Evolutionary conservation across 768 basidiomycete genomes (phyloP).

Genomic region (Russula griseocarnosa): DNA sequence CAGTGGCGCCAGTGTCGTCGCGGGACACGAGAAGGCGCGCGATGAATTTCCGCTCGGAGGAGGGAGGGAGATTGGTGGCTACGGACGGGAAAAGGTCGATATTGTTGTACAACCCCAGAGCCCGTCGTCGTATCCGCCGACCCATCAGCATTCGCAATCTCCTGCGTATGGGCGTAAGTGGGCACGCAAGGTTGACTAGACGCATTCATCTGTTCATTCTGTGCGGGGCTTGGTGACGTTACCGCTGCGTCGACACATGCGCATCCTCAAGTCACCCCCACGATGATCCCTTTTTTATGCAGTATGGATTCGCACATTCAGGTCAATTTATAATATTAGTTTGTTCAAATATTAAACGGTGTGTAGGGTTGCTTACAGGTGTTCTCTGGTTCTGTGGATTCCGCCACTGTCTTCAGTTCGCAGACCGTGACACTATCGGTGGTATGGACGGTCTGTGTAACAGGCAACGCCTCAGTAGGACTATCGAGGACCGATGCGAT

Average conservation of each 20-base stretch:
- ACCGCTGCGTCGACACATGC: neutral
- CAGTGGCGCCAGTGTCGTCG: conserved; percentile 26
- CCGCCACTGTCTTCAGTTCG: too few relatives aligned
- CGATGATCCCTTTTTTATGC: neutral
- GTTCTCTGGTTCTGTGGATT: too few relatives aligned
- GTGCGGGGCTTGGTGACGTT: neutral
- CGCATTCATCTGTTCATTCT: neutral
- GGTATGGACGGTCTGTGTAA: too few relatives aligned
- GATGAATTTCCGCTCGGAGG: conserved; percentile 29
- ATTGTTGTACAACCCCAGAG: conserved; percentile 44
- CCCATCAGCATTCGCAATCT: conserved; percentile 41
- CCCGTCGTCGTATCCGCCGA: conserved; percentile 38
- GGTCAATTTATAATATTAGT: neutral
- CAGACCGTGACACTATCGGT: too few relatives aligned
- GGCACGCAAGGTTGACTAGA: conserved; percentile 68
- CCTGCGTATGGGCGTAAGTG: conserved; percentile 52
- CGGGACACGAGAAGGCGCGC: conserved; percentile 26
- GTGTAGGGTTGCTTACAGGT: neutral
- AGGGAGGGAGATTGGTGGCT: conserved; percentile 9
- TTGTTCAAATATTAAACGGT: neutral
- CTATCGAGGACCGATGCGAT: too few relatives aligned
- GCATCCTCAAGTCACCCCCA: neutral
- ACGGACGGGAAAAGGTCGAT: conserved; percentile 37
- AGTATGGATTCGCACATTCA: neutral
- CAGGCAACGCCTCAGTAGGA: too few relatives aligned